A percentile compares a stretch with the other conserved stretches of the same genome.
Conservation (phyloP, 768 basidiomycete species). For the Tricholoma matsutake region DNA sequence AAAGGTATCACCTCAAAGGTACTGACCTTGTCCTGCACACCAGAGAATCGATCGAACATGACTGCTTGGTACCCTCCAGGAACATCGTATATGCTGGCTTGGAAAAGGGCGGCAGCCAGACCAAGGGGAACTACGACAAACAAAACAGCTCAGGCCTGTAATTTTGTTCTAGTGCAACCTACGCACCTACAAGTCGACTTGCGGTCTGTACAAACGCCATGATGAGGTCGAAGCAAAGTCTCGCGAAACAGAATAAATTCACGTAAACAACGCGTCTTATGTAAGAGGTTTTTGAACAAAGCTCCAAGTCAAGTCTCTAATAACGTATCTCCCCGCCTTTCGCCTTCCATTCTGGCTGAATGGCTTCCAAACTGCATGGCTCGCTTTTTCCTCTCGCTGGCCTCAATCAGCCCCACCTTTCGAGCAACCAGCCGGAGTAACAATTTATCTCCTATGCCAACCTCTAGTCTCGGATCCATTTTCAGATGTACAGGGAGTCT, state of each 20-base stretch:
- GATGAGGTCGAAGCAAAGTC: not conserved
- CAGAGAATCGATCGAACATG: constrained; percentile 97
- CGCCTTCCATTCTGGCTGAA: constrained; percentile 80
- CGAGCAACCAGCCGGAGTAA: constrained; percentile 69
- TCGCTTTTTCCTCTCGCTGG: constrained; percentile 77
- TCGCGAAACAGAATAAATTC: not conserved
- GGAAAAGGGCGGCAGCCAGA: constrained; percentile 40
- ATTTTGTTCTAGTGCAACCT: not conserved
- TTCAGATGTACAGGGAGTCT: constrained; percentile 79
- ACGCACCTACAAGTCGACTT: constrained; percentile 48
- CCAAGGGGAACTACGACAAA: constrained; percentile 42
- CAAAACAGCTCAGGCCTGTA: not conserved
- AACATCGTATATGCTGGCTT: constrained; percentile 65
- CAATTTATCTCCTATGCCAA: constrained; percentile 90
- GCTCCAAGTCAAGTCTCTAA: constrained; percentile 8
- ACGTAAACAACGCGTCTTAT: not conserved
- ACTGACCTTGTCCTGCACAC: constrained; percentile 76
- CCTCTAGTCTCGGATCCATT: constrained; percentile 66
- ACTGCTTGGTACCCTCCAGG: constrained; percentile 93
- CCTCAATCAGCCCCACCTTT: constrained; percentile 72
- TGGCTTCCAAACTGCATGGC: constrained; percentile 98
- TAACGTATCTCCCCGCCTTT: constrained; percentile 49
- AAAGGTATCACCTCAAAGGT: not conserved
- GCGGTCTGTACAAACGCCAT: constrained; percentile 51
- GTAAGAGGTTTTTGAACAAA: not conserved